These are phyloP conservation scores for Phaeomoniella chlamydospora DNA, from an alignment of 2,329 filamentous ascomycete species.

Conservation along the genomic window DNA sequence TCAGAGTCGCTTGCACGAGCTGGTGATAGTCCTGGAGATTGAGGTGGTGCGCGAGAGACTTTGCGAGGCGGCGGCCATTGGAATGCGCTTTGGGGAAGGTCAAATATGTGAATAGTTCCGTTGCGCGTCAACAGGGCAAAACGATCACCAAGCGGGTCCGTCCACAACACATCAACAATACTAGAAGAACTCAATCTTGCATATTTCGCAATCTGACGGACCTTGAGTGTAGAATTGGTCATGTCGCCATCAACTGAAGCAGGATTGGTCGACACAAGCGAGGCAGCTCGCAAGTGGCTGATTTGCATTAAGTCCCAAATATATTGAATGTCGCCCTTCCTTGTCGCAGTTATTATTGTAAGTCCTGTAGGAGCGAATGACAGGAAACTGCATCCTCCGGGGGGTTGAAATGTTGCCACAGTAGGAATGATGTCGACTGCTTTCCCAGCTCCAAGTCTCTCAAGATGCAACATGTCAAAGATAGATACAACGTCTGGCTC, in stretches of 20 bases:
- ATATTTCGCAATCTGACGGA: slow-evolving; percentile 78
- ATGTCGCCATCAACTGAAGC: slow-evolving; percentile 4
- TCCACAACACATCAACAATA: slow-evolving; percentile 84
- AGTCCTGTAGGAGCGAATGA: slow-evolving; percentile 33
- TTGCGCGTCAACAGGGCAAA: slow-evolving; percentile 84
- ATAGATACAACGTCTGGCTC: slow-evolving; percentile 31
- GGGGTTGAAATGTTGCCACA: slow-evolving; percentile 29
- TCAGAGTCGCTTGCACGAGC: slow-evolving; percentile 12
- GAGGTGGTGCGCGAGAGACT: slow-evolving; percentile 23
- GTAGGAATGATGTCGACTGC: slow-evolving; percentile 18
- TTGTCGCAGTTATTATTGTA: slow-evolving; percentile 30
- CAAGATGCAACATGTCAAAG: slow-evolving; percentile 27
- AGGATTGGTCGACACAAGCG: slow-evolving; percentile 21
- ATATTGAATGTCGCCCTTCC: slow-evolving; percentile 34
- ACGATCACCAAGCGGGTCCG: slow-evolving; percentile 63
- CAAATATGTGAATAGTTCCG: slow-evolving; percentile 86
- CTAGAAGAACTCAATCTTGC: slow-evolving; percentile 83
- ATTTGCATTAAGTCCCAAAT: slow-evolving; percentile 35
- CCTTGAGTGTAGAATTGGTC: slow-evolving; percentile 19
- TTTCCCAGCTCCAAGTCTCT: slow-evolving; percentile 16
- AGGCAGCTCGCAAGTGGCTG: slow-evolving; percentile 23
- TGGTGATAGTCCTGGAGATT: slow-evolving; percentile 30
- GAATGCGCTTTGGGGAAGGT: slow-evolving; percentile 69
- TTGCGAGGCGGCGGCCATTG: slow-evolving; percentile 62
- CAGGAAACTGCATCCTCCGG: slow-evolving; percentile 33